Evolutionary conservation across 2,329 filamentous ascomycete species (phyloP).

Genomic region (Thermothelomyces thermophilus): DNA sequence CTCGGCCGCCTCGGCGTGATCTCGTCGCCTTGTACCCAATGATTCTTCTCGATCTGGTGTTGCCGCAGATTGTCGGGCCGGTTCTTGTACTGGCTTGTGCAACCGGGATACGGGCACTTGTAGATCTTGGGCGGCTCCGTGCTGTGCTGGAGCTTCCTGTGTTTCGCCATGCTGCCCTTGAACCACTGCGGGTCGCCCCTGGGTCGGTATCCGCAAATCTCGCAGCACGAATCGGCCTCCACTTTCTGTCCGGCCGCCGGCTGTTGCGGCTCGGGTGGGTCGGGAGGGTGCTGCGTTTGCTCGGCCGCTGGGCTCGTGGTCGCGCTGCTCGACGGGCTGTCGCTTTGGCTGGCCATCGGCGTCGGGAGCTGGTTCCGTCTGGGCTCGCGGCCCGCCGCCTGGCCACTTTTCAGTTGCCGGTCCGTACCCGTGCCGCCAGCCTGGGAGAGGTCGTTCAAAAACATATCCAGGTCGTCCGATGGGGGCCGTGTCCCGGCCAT

Average conservation of each 20-base stretch:
- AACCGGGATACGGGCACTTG: constrained; percentile 47
- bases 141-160: constrained; percentile 49
- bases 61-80: constrained; percentile 49
- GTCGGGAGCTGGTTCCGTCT: constrained; percentile 7
- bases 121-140: constrained; percentile 44
- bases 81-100: constrained; percentile 50
- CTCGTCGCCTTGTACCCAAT: constrained; percentile 44
- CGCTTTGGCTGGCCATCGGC: constrained; percentile 9
- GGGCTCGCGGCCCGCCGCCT: background rate
- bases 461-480: constrained; percentile 21
- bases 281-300: constrained; percentile 5
- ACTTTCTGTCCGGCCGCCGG: constrained; percentile 25
- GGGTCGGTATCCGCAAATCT: constrained; percentile 48
- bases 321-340: constrained; percentile 5
- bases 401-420: background rate
- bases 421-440: background rate
- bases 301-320: constrained; percentile 4
- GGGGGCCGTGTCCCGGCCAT: background rate
- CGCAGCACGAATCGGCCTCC: constrained; percentile 42
- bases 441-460: constrained; percentile 17
- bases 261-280: constrained; percentile 5
- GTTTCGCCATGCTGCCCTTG: constrained; percentile 52
- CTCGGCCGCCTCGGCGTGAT: constrained; percentile 32
- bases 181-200: constrained; percentile 54
- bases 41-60: constrained; percentile 50